These are phyloP conservation scores for Zymoseptoria tritici DNA, from an alignment of 2,329 filamentous ascomycete genomes.

Conservation along the genomic window DNA sequence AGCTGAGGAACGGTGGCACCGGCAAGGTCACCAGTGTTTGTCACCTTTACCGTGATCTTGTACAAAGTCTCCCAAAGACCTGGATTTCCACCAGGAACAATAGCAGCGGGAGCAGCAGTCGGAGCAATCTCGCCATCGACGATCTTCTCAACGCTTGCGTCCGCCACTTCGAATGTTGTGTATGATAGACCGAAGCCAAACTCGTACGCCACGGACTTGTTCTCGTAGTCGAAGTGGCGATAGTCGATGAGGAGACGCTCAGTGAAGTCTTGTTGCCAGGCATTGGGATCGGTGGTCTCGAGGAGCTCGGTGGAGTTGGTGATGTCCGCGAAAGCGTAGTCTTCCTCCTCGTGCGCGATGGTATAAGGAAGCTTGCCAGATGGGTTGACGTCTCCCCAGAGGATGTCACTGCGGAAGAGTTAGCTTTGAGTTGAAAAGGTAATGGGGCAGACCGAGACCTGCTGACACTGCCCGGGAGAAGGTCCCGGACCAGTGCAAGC, in stretches of 20 bases:
- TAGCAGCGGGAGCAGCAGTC: constrained; percentile 9
- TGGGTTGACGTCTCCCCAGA: constrained; percentile 27
- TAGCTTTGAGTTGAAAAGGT: no score
- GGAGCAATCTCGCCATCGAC: constrained; percentile 9
- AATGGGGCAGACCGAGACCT: not conserved
- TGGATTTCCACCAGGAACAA: constrained; percentile 20
- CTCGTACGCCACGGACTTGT: constrained; percentile 26
- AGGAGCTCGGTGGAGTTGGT: constrained; percentile 33
- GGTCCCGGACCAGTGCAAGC: no score
- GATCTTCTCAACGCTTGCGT: constrained; percentile 7
- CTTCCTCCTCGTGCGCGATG: constrained; percentile 21
- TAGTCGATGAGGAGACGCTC: constrained; percentile 51
- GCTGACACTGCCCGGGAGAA: constrained; percentile 15
- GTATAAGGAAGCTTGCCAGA: constrained; percentile 26
- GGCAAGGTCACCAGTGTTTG: constrained; percentile 54
- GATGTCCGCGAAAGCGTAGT: constrained; percentile 29
- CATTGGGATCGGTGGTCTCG: constrained; percentile 30
- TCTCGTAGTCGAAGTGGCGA: constrained; percentile 42
- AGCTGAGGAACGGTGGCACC: constrained; percentile 49
- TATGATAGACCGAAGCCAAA: constrained; percentile 28
- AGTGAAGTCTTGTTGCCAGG: constrained; percentile 44
- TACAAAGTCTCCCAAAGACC: constrained; percentile 57
- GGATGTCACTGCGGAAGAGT: constrained; percentile 22
- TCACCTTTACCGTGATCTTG: constrained; percentile 48
- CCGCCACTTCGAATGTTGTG: constrained; percentile 21